Percentiles rank a stretch among this genome's conserved stretches.
Evolutionary conservation across 2,329 filamentous ascomycete species (phyloP).

Genomic region (Cercospora nicotianae): DNA sequence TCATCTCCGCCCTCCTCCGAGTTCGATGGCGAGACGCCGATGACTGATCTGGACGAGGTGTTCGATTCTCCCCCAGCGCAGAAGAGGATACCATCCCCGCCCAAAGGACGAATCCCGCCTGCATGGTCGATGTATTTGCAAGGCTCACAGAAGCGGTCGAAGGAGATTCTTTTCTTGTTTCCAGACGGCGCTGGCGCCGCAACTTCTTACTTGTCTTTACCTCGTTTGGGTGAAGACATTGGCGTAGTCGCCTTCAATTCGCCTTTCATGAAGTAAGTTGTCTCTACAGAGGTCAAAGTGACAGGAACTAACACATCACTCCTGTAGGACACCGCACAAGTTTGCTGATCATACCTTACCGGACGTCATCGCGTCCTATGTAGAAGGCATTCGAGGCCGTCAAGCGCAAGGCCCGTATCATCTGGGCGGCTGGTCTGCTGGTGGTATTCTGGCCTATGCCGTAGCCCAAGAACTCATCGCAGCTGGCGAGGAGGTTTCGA

Average conservation of each 20-base stretch:
- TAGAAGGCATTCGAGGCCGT: conserved; percentile 45
- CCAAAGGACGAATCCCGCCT: conserved; percentile 1
- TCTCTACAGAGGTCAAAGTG: background rate
- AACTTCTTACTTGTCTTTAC: conserved; percentile 48
- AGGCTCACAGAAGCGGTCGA: conserved; percentile 22
- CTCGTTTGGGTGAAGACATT: conserved; percentile 41
- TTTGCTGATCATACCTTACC: conserved; percentile 9
- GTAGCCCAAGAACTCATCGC: conserved; percentile 29
- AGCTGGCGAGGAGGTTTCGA: conserved; percentile 30
- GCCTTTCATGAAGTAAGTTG: conserved; percentile 25
- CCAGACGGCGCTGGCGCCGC: conserved; percentile 51
- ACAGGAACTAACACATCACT: background rate
- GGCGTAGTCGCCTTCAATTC: conserved; percentile 21
- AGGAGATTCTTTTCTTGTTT: conserved; percentile 38
- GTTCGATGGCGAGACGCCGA: conserved; percentile 5
- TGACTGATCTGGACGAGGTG: conserved; percentile 10
- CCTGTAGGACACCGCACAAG: conserved; percentile 31
- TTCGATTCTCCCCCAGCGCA: background rate
- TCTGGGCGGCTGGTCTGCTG: conserved; percentile 73
- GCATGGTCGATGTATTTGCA: conserved; percentile 24
- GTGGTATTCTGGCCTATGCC: conserved; percentile 64
- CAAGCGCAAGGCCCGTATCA: conserved; percentile 59
- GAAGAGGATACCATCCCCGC: background rate
- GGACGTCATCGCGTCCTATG: conserved; percentile 11
- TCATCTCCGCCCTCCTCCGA: background rate